These are phyloP conservation scores for Dioscorea cayenensis DNA, from an alignment of 116 monocot species.

Conservation along the genomic window DNA sequence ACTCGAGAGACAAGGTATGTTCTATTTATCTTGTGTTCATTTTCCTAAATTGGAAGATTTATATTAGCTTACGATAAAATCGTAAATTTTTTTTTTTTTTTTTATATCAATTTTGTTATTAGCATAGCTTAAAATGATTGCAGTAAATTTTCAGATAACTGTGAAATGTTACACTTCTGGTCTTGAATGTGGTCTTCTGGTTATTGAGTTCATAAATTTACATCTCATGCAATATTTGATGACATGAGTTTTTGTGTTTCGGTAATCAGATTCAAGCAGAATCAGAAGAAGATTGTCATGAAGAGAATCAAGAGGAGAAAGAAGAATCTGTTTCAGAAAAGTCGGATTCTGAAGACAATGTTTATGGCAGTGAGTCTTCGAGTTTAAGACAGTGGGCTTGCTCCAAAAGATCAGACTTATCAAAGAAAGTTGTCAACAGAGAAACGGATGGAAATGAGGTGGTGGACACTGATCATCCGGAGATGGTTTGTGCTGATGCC, in stretches of 20 bases:
- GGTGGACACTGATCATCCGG: background rate
- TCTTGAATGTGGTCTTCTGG: background rate
- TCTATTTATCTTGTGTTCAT: background rate
- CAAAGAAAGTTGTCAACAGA: conserved; percentile 20
- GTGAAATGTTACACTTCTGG: background rate
- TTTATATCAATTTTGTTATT: too few species aligned
- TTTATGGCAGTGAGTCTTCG: background rate
- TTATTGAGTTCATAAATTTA: background rate
- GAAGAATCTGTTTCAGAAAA: conserved; percentile 4
- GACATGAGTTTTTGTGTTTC: background rate
- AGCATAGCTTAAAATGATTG: background rate
- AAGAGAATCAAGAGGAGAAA: conserved; percentile 9
- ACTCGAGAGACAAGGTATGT: conserved; percentile 33
- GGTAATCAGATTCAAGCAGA: conserved; percentile 6
- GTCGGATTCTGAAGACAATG: conserved; percentile 5
- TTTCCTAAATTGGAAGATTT: background rate
- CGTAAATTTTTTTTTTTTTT: too few species aligned
- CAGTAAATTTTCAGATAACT: background rate
- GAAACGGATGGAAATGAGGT: conserved; percentile 6
- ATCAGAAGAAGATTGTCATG: conserved; percentile 5
- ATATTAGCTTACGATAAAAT: background rate
- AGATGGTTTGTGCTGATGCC: conserved; percentile 5
- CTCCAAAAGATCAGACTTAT: conserved; percentile 33
- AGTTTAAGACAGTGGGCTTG: conserved; percentile 32
- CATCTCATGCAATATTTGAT: background rate